Percentiles rank a stretch among this genome's conserved stretches.
phyloP scores from a whole-genome alignment of 2,329 filamentous ascomycete genomes.

The Elsinoe arachidis region DNA sequence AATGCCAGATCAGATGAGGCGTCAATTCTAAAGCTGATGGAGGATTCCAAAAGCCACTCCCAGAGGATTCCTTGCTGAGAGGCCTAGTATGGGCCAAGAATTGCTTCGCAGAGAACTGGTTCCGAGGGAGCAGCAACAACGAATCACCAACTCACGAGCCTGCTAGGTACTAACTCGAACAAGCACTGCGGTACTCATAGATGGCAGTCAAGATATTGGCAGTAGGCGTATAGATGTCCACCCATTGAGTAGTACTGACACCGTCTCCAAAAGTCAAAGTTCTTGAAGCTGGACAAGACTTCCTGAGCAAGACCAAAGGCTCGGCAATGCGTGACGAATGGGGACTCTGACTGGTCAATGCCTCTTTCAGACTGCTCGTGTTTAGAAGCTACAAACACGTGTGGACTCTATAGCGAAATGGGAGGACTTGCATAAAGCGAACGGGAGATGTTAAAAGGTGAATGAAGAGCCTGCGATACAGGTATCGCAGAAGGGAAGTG shows the following conservation, averaged over 20 bases:
- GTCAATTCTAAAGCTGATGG: constrained; percentile 36
- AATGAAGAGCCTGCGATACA: no score
- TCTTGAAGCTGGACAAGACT: constrained; percentile 19
- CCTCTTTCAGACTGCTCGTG: no score
- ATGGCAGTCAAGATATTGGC: constrained; percentile 20
- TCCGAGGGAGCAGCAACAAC: constrained; percentile 55
- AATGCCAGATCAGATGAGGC: constrained; percentile 25
- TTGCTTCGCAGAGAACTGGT: constrained; percentile 54
- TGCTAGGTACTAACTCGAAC: constrained; percentile 47
- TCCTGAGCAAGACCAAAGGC: no score
- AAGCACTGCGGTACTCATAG: constrained; percentile 42
- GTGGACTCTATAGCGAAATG: no score
- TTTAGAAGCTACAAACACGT: no score
- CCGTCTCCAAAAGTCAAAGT: constrained; percentile 6
- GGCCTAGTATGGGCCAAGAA: constrained; percentile 53
- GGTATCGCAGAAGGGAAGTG: no score
- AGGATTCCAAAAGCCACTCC: constrained; percentile 48
- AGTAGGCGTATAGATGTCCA: constrained; percentile 2
- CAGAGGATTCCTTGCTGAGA: constrained; percentile 60
- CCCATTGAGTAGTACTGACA: not conserved
- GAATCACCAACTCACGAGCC: constrained; percentile 58
- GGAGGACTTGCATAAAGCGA: no score
- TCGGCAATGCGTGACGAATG: no score
- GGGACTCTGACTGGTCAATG: no score
- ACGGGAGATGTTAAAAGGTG: no score